Evolutionary conservation across 495 filamentous ascomycete genomes (phyloP), one percentile per base, ranked within the genome.

Genomic region (Aspergillus heteromorphus): DNA sequence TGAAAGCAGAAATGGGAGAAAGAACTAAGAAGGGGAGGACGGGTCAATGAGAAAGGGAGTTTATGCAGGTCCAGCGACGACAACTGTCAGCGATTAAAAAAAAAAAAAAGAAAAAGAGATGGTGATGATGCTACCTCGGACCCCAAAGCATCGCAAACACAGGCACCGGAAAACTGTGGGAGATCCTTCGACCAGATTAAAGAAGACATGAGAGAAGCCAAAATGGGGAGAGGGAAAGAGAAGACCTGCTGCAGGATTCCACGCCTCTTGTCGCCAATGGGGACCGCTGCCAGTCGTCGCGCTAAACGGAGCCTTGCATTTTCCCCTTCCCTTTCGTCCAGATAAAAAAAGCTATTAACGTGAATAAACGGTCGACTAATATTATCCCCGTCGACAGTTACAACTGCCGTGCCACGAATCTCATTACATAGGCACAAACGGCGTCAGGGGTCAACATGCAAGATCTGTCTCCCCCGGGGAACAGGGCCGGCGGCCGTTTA

Each of bases 301-400:
- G 21, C 6, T 47, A 61, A 58, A 56, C 54, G 56, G 57, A 63
- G 55, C 48, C 40, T 61, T 65, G 60, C 56, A 63, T 62, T 68
- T 68, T 59, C 40, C 53, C 50, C 55, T 60, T 54, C 57, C 53
- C 58, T 60, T 49, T 60, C 56, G 54, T 56, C 51, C 51, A 57
- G 23, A 51, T 58, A 61, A 54, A 65, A 65, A 68, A 74, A 74
- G 67, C 68, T 73, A 75, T 73, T 73, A 75, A 73, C 68, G 69
- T 73, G 69, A 73, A 72, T 72, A 71, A 75, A 70, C 65, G 68
- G 68, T 71, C 70, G 48, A 58, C 56, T 56, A 72, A 73, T 73
- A 73, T 73, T 73, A 73, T 63, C 70, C 68, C 69, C 71, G 70
- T 69, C 67, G 66, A 71, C 64, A 70, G 52, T 68, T 68, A 64